A percentile compares a stretch with the other conserved stretches of the same genome.
phyloP scores from a whole-genome alignment of 208 protist genomes.

The Leptomonas seymouri region DNA sequence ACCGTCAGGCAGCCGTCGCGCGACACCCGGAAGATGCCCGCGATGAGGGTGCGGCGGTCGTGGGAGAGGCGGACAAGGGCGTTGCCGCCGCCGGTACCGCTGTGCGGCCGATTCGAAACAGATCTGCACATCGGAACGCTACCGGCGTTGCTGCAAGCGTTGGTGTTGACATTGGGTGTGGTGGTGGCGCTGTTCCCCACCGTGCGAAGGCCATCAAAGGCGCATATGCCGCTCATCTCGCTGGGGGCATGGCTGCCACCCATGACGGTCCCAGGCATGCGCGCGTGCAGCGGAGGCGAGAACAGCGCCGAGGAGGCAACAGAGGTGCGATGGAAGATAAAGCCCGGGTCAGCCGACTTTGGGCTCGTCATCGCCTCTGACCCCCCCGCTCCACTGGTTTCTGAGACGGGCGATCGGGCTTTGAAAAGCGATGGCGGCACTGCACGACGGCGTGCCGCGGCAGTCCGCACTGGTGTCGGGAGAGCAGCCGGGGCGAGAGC shows the following conservation, averaged over 20 bases:
- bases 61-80: conserved; percentile 62
- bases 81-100: conserved; percentile 9
- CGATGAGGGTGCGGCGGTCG: conserved; percentile 58
- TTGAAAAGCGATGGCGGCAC: conserved; percentile 19
- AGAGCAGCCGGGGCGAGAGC: not conserved
- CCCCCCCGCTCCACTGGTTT: not conserved
- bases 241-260: not conserved
- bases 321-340: not conserved
- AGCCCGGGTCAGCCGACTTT: conserved; percentile 8
- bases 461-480: not conserved
- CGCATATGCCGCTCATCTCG: not conserved
- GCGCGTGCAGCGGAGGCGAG: conserved; percentile 9
- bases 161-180: not conserved
- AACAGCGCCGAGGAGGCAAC: not conserved
- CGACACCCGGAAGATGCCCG: conserved; percentile 79
- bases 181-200: not conserved
- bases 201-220: not conserved
- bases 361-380: conserved; percentile 5
- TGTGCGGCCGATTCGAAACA: not conserved
- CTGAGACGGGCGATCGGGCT: not conserved
- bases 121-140: not conserved
- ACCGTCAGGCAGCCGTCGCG: conserved; percentile 77
- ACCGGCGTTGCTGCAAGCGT: not conserved
- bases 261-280: conserved; percentile 9
- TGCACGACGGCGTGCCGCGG: conserved; percentile 3